Evolutionary conservation across 2,329 filamentous ascomycete genomes (phyloP), one percentile per base, ranked within the genome.

Genomic region (Dactylonectria macrodidyma): DNA sequence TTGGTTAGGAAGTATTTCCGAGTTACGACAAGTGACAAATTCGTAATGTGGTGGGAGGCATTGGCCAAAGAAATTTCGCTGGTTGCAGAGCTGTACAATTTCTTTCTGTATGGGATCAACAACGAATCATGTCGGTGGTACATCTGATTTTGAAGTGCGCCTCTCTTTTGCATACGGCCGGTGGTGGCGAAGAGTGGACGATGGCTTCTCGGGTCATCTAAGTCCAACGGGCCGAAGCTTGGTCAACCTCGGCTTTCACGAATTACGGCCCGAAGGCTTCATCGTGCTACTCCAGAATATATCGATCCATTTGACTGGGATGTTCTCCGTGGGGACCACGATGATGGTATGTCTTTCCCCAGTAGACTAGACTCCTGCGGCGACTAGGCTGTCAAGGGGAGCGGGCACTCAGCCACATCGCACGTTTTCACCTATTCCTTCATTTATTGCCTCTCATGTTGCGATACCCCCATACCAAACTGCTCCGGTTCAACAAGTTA

Each of bases 41-140:
- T 61, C 19, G 52, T 66, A 58, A 66, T 61, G 44, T 30, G 60
- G 63, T 16, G 24, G 57, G 46, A 47, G 33, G 58, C 46, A 66
- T 66, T 66, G 63, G 63, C 51, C 50, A 60, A 34, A 26, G n/a
- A 34, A 12, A 30, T 34, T 47, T 51, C 6, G 8, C 10, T 34
- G 5, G 19, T 50, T 50, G 34, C 19, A 14, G 5, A 14, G 41
- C 14, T 57, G 41, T 10, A 11, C n/a, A 19, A 8, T 44, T n/a
- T n/a, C 8, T 16, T n/a, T 8, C 7, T n/a, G 44, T 34, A 36
- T 8, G 6, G 12, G 52, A 41, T 41, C 41, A 22, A 24, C 16
- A 36, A 22, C 5, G 3, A 2, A 7, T 52, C 12, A 5, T 34
- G 50, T n/a, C 8, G 41, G 1, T 6, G 41, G 16, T n/a, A n/a